Percentiles rank a stretch among this genome's conserved stretches.
phyloP scores from a whole-genome alignment of 2,329 filamentous ascomycete genomes.

The Raffaelea arxii region DNA sequence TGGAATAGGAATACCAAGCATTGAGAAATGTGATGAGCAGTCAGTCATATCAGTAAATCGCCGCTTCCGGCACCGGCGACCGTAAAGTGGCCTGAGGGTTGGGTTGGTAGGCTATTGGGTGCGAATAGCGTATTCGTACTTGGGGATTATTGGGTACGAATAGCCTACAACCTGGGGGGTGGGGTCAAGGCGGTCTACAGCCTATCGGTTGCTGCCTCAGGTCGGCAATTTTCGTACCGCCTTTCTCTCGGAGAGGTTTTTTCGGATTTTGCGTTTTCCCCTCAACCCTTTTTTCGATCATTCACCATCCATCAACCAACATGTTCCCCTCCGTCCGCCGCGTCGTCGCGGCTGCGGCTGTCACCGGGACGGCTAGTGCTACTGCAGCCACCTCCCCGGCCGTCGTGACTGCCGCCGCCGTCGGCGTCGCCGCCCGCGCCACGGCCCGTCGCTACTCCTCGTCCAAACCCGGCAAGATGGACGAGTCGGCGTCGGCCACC shows the following conservation, averaged over 20 bases:
- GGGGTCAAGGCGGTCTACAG: too few relatives aligned
- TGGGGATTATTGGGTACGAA: too few relatives aligned
- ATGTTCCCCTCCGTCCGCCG: conserved; percentile 15
- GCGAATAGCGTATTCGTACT: too few relatives aligned
- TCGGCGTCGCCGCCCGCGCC: neutral
- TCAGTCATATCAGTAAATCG: too few relatives aligned
- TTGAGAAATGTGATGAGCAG: too few relatives aligned
- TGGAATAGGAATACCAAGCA: too few relatives aligned
- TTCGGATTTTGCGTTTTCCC: neutral
- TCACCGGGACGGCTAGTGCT: conserved; percentile 2
- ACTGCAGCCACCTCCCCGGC: conserved; percentile 3
- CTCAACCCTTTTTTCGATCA: too few relatives aligned
- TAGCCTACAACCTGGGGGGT: too few relatives aligned
- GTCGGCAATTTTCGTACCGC: conserved; percentile 4
- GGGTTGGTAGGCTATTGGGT: too few relatives aligned
- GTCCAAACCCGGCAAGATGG: conserved; percentile 37
- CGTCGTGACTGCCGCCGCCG: conserved; percentile 1
- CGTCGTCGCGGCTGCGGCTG: conserved; percentile 11
- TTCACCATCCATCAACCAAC: too few relatives aligned
- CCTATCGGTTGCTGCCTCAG: conserved; percentile 5
- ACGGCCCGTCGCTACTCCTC: conserved; percentile 50
- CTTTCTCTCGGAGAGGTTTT: neutral
- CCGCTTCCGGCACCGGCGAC: too few relatives aligned
- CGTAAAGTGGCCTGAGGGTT: too few relatives aligned
- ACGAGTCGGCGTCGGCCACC: neutral